Evolutionary conservation across 129 eudicot genomes (phyloP).

Genomic region (Mikania micrantha): DNA sequence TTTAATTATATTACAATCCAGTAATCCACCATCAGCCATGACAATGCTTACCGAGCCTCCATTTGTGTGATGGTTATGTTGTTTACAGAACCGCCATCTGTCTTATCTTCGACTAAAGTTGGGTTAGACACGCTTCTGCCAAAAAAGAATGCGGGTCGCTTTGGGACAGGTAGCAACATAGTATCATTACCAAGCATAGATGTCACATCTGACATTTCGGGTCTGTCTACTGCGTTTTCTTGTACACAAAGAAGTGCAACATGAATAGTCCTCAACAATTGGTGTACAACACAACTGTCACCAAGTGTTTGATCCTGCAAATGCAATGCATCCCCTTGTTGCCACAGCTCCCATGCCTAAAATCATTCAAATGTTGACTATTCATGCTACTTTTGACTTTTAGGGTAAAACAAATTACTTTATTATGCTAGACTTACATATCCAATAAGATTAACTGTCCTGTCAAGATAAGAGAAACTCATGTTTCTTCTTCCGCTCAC

Average conservation of each 20-base stretch:
- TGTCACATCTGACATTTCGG: conserved; percentile 34
- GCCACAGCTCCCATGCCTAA: conserved; percentile 38
- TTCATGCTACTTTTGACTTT: conserved; percentile 7
- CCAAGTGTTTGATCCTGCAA: conserved; percentile 28
- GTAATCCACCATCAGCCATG: no score
- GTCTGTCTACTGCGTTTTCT: conserved; percentile 34
- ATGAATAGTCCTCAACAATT: conserved; percentile 35
- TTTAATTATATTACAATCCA: no score
- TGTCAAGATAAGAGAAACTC: conserved; percentile 21
- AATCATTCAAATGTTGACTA: not conserved
- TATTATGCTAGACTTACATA: conserved; percentile 24
- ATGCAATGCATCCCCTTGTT: conserved; percentile 25
- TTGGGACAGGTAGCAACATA: conserved; percentile 33
- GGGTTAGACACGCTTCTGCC: not conserved
- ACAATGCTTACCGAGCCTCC: no score
- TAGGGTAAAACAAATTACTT: not conserved
- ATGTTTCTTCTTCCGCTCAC: conserved; percentile 35
- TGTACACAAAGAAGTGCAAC: conserved; percentile 44
- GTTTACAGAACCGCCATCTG: conserved; percentile 16
- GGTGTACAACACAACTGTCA: conserved; percentile 5
- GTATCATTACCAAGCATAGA: conserved; percentile 34
- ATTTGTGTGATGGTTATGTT: conserved; percentile 29
- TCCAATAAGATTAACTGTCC: conserved; percentile 37
- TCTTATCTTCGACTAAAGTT: not conserved
- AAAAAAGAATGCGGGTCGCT: conserved; percentile 36